Percentiles rank a stretch among this genome's conserved stretches.
phyloP scores from a whole-genome alignment of 2,329 filamentous ascomycete species.

The Penicillium paneum region DNA sequence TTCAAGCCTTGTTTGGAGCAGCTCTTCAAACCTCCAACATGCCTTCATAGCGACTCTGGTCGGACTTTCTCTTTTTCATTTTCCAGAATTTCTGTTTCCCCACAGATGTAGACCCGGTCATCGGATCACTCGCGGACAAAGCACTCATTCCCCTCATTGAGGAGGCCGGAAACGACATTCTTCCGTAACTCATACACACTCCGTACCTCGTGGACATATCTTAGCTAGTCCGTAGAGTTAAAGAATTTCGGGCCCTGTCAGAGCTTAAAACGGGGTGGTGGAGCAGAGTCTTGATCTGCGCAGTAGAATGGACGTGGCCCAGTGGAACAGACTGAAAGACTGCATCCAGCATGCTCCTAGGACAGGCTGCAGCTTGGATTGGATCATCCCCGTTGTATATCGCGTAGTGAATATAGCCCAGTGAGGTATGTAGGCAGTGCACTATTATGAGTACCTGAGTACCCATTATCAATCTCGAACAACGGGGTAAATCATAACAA shows the following conservation, averaged over 20 bases:
- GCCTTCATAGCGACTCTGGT: conserved; percentile 32
- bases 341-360: not conserved
- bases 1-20: conserved; percentile 30
- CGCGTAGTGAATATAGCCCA: not conserved
- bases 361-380: conserved; percentile 2
- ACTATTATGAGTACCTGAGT: conserved; percentile 6
- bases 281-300: conserved; percentile 16
- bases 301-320: conserved; percentile 8
- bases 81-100: conserved; percentile 42
- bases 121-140: conserved; percentile 43
- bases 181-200: conserved; percentile 36
- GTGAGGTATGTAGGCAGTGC: not conserved
- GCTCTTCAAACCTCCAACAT: conserved; percentile 36
- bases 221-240: no score
- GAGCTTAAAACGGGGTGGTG: no score
- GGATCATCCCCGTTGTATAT: conserved; percentile 1
- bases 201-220: not conserved
- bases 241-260: conserved; percentile 8
- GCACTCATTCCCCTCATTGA: conserved; percentile 41
- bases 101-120: conserved; percentile 42
- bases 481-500: not conserved
- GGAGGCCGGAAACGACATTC: conserved; percentile 44
- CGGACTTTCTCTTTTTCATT: conserved; percentile 44
- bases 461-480: conserved; percentile 18
- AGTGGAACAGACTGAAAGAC: not conserved